Evolutionary conservation across 2,329 filamentous ascomycete species (phyloP).

Genomic region (Pseudogymnoascus sp.): DNA sequence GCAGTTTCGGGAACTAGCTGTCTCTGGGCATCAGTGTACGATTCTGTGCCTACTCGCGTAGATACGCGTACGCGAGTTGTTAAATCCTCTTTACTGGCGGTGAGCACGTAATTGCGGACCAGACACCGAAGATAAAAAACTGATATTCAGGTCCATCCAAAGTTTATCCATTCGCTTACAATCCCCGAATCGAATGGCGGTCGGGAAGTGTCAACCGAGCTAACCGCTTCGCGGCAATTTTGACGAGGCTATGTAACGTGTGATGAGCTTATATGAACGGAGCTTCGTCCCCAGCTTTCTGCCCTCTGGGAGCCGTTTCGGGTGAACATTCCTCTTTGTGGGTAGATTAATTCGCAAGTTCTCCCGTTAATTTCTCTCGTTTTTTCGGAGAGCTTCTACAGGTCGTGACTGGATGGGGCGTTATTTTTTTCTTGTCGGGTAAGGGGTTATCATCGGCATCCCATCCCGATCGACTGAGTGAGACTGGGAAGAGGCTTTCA

Average conservation of each 20-base stretch:
- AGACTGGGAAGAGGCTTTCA: neutral
- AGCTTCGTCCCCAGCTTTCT: neutral
- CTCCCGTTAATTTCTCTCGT: neutral
- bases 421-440: neutral
- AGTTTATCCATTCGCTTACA: conserved; percentile 3
- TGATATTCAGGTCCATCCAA: neutral
- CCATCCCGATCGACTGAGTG: neutral
- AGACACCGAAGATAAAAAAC: neutral
- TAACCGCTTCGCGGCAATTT: conserved; percentile 8
- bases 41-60: neutral
- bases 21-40: neutral
- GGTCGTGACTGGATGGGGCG: neutral
- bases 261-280: conserved; percentile 7
- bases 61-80: neutral
- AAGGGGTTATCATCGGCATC: neutral
- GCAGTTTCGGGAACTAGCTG: neutral
- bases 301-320: neutral
- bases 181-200: neutral
- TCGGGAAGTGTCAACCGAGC: neutral
- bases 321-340: neutral
- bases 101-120: neutral
- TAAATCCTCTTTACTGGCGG: neutral
- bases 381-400: neutral
- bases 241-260: conserved; percentile 7
- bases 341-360: neutral